Base-by-base conservation (phyloP, 495 filamentous ascomycete genomes). In the Neurospora sp. region DNA sequence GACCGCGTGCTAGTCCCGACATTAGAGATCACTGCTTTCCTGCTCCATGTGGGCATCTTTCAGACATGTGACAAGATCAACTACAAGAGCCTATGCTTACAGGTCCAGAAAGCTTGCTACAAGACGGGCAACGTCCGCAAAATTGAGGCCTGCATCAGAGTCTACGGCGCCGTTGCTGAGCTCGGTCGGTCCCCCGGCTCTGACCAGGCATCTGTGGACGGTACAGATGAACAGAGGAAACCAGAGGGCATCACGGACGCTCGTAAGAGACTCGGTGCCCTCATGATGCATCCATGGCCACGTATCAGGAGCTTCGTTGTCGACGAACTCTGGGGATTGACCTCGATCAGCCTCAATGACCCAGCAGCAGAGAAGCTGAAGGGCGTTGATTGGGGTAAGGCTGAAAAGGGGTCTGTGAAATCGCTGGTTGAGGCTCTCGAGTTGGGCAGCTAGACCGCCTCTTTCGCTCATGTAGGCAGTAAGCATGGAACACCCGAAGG, bases 71-170 rank as follows among this genome's bases (percentile, higher is more conserved):
- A 62, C 18, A 74, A 18, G 10, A 72, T 83, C 2, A 78, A 82
- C 62, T 80, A 82, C 69, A 86, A 87, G 75, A 86, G 79, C 31
- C 79, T 97, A 23, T 94, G 94, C 72, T 82, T 89, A 39, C 81
- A 88, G 16, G 86, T 90, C 10, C 93, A 95, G 75, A 93, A 91
- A 80, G 86, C 92, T 5, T 93, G 94, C 76, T 93, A 90, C 84
- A 94, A 94, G 82, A 91, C 92, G 11, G 86, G 88, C 12, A 93
- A 92, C 78, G 88, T 97, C 6, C 85, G 88, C 38, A 93, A 94
- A 76, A 84, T 98, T 11, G 88, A 92, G 78, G 92, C 92, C 1
- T 93, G 92, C 20, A 82, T 96, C 59, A 89, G 88, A 72, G 87
- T 94, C 6, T 98, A 97, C 81, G 87, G 89, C 6, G 89, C 89